phyloP scores from a whole-genome alignment of 495 filamentous ascomycete genomes.

The Astrothelium subdiscretum region DNA sequence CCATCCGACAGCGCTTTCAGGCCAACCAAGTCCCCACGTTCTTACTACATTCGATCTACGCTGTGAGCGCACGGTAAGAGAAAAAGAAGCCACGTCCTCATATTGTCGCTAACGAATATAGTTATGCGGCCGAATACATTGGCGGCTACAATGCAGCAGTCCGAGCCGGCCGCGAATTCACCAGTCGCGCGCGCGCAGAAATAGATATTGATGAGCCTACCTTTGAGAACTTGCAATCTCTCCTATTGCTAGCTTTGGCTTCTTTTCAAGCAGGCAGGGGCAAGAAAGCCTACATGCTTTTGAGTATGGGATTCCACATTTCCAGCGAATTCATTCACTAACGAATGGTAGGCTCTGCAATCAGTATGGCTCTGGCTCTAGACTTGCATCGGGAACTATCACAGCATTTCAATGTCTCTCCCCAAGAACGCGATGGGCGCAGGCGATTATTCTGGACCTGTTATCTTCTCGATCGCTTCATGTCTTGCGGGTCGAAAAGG shows the following conservation, averaged over 20 bases:
- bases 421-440: conserved; percentile 58
- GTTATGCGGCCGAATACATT: conserved; percentile 49
- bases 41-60: conserved; percentile 60
- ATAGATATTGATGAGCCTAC: conserved; percentile 70
- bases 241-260: conserved; percentile 63
- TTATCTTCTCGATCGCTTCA: conserved; percentile 72
- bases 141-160: conserved; percentile 48
- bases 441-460: conserved; percentile 73
- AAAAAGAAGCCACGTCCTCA: neutral
- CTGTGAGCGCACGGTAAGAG: conserved; percentile 55
- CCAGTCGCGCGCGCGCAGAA: conserved; percentile 50
- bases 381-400: conserved; percentile 63
- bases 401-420: conserved; percentile 39
- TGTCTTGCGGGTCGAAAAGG: conserved; percentile 64
- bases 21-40: conserved; percentile 51
- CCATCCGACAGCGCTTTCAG: conserved; percentile 53
- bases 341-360: conserved; percentile 48
- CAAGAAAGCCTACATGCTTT: conserved; percentile 75
- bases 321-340: conserved; percentile 9
- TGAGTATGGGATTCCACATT: conserved; percentile 41
- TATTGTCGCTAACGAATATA: conserved; percentile 21
- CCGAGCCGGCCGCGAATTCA: conserved; percentile 52
- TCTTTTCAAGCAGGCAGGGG: conserved; percentile 68
- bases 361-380: conserved; percentile 69
- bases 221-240: conserved; percentile 60